Conservation (phyloP, 208 protist genomes). For the Crithidia sp. region DNA sequence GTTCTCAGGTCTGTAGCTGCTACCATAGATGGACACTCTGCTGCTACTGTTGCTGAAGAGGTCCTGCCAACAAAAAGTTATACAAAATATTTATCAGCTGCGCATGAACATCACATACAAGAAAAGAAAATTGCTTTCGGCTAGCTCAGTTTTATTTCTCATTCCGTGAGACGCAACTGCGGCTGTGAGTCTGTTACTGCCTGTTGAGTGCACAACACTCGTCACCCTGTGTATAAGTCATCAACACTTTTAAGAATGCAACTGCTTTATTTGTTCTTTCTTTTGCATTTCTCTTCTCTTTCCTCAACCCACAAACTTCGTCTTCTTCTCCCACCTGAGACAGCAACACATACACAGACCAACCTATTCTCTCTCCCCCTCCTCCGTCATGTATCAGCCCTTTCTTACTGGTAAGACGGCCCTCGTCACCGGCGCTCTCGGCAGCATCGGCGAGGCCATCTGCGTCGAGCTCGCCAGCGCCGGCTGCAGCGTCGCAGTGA, state of each 20-base stretch:
- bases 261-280: neutral
- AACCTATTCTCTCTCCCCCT: too few relatives aligned
- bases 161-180: neutral
- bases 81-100: too few relatives aligned
- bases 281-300: neutral
- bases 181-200: too few relatives aligned
- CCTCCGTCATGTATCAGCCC: conserved; percentile 17
- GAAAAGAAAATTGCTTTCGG: neutral
- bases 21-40: too few relatives aligned
- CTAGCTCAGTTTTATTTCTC: neutral
- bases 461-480: conserved; percentile 36
- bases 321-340: conserved; percentile 3
- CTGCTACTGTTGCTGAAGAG: too few relatives aligned
- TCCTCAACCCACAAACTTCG: neutral
- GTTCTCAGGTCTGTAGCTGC: too few relatives aligned
- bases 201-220: too few relatives aligned
- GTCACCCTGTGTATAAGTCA: too few relatives aligned
- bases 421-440: conserved; percentile 48
- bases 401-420: conserved; percentile 36
- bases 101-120: neutral
- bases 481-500: conserved; percentile 39
- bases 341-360: neutral
- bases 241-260: neutral
- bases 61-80: too few relatives aligned
- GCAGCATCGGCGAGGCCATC: conserved; percentile 56